Percentiles rank a stretch among this genome's conserved stretches.
phyloP scores from a whole-genome alignment of 78 protist species.

The Isochrysis galbana region DNA sequence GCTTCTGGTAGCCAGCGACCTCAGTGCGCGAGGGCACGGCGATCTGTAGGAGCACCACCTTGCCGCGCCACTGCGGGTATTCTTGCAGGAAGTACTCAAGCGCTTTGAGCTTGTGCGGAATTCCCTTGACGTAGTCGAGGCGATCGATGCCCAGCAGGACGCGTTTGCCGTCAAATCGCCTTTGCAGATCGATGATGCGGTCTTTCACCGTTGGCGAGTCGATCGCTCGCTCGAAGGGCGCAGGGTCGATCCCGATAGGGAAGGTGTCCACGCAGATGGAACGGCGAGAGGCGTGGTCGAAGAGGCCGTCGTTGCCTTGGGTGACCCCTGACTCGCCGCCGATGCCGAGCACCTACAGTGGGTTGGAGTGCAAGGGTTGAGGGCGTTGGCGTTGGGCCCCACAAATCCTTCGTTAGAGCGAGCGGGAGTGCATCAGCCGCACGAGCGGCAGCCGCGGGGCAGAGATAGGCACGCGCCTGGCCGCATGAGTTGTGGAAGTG shows the following conservation, averaged over 20 bases:
- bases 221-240: background rate
- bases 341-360: too few relatives aligned
- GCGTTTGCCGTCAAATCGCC: background rate
- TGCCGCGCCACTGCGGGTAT: constrained; percentile 42
- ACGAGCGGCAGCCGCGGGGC: too few relatives aligned
- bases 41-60: constrained; percentile 42
- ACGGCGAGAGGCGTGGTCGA: too few relatives aligned
- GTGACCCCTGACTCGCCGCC: too few relatives aligned
- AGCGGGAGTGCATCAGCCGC: too few relatives aligned
- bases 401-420: too few relatives aligned
- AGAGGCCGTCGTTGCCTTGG: too few relatives aligned
- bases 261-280: background rate
- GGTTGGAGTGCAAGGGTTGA: too few relatives aligned
- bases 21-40: constrained; percentile 42
- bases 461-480: too few relatives aligned
- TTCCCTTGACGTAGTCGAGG: constrained; percentile 83
- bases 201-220: background rate
- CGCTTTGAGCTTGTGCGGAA: constrained; percentile 79
- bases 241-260: constrained; percentile 28
- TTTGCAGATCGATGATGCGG: constrained; percentile 4
- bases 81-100: constrained; percentile 64
- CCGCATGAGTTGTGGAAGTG: too few relatives aligned
- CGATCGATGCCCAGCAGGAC: constrained; percentile 81
- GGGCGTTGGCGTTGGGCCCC: too few relatives aligned
- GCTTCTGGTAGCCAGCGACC: constrained; percentile 9